Evolutionary conservation across 2,329 filamentous ascomycete genomes (phyloP), one percentile per base, ranked within the genome.

Genomic region (Pseudocercospora fuligena): DNA sequence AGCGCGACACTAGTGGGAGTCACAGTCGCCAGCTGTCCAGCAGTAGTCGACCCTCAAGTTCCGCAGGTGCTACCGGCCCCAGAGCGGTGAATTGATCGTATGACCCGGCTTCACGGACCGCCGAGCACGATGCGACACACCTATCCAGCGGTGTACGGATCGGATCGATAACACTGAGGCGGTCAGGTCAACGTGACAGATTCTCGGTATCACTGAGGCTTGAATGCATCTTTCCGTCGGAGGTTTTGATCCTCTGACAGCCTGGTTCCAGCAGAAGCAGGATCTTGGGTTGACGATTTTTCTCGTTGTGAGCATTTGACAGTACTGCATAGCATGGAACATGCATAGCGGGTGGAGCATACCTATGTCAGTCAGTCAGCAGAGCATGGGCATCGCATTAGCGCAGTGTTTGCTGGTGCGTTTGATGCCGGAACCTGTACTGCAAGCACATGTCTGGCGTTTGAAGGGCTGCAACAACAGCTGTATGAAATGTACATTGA

Each of bases 1-100:
- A 87, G 75, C 84, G 87, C 53, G 70, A 70, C 77, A 81, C 65
- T 71, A 67, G 68, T 56, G 66, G 70, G 66, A 53, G 69, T 47
- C 66, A 65, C 27, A 73, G 69, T 63, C 71, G 66, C 9, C 71
- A 69, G 49, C 69, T 70, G 49, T 70, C 70, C 11, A 69, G 58
- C 33, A 62, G 60, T 36, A 70, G 70, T 29, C 68, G 72, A 7
- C 69, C 70, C 21, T 68, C 71, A 9, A 73, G 67, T 62, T 70
- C 71, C 61, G 66, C 64, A 60, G 63, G 66, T 63, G 65, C 68
- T 11, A 66, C 66, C 8, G 31, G 51, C 5, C 25, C 63, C 29
- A 51, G 61, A 58, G 65, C 65, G 61, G 61, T 67, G 61, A 64
- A 60, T 43, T 64, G 61, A 67, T 53, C 43, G 61, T 59, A 59